These are phyloP conservation scores for Hymenochaete sp. DNA, from an alignment of 1,284 basidiomycete species.

Conservation along the genomic window DNA sequence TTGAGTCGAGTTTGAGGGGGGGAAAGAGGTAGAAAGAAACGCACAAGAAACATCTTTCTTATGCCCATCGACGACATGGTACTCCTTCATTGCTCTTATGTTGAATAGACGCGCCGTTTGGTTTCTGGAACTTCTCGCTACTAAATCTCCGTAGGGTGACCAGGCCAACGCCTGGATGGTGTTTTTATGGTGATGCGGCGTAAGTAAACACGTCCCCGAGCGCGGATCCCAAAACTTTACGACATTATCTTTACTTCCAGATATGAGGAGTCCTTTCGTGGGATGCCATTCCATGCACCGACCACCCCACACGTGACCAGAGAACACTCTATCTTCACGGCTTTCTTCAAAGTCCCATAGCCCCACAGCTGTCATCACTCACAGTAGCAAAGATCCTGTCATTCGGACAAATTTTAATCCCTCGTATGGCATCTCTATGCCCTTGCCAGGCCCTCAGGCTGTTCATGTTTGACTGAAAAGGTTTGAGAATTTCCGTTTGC, in stretches of 20 bases:
- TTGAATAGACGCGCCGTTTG: conserved; percentile 96
- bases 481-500: conserved; percentile 92
- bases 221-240: conserved; percentile 99
- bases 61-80: conserved; percentile 85
- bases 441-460: conserved; percentile 92
- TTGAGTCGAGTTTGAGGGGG: conserved; percentile 1
- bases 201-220: conserved; percentile 78
- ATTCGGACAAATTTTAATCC: conserved; percentile 85
- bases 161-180: conserved; percentile 89
- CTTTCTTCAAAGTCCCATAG: conserved; percentile 95
- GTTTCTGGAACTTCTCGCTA: conserved; percentile 91
- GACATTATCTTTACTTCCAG: conserved; percentile 94
- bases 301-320: conserved; percentile 98
- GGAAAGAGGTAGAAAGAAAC: conserved; percentile 28
- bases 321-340: conserved; percentile 78
- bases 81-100: conserved; percentile 95
- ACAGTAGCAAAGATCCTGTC: conserved; percentile 89
- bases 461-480: conserved; percentile 98
- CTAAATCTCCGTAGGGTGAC: conserved; percentile 88
- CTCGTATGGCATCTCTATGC: conserved; percentile 84
- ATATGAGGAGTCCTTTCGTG: conserved; percentile 88
- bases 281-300: conserved; percentile 99
- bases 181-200: conserved; percentile 95
- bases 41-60: conserved; percentile 96
- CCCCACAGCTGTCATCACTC: conserved; percentile 87